Percentiles rank a stretch among this genome's conserved stretches.
Evolutionary conservation across 371 early-diverging fungal genomes (phyloP).

Genomic region (Mucor sp.): DNA sequence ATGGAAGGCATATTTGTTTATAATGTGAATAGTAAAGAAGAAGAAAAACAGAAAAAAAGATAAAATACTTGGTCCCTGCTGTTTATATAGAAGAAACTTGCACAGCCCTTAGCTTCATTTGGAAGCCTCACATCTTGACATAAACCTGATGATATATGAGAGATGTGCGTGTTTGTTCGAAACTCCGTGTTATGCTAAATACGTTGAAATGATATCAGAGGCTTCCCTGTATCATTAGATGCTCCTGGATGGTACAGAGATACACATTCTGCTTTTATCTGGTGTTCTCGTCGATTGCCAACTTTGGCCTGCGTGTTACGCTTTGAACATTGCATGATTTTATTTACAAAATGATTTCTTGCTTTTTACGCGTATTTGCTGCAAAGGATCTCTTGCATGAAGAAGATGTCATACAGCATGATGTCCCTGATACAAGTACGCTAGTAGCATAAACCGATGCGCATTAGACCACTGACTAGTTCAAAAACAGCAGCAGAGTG

Average conservation of each 20-base stretch:
- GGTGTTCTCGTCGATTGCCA: not conserved
- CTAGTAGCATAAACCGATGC: too few relatives aligned
- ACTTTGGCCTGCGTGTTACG: not conserved
- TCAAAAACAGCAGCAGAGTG: too few relatives aligned
- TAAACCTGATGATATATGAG: not conserved
- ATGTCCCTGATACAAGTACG: not conserved
- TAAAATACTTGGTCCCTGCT: not conserved
- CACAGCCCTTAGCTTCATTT: not conserved
- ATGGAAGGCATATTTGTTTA: slow-evolving; percentile 14
- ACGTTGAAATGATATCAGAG: slow-evolving; percentile 12
- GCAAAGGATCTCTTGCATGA: too few relatives aligned
- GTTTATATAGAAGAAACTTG: not conserved
- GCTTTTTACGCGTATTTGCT: too few relatives aligned
- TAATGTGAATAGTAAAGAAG: not conserved
- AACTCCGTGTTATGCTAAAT: slow-evolving; percentile 9
- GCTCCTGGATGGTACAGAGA: not conserved
- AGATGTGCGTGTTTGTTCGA: not conserved
- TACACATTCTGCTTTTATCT: not conserved
- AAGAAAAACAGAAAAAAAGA: not conserved
- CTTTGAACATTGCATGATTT: not conserved
- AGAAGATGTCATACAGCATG: not conserved
- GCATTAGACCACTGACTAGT: too few relatives aligned
- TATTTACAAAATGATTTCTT: not conserved
- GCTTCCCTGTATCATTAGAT: not conserved
- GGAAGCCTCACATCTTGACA: not conserved